These are phyloP conservation scores for Musa acuminata DNA, from an alignment of 176 grass and related monocot genomes.

Conservation along the genomic window DNA sequence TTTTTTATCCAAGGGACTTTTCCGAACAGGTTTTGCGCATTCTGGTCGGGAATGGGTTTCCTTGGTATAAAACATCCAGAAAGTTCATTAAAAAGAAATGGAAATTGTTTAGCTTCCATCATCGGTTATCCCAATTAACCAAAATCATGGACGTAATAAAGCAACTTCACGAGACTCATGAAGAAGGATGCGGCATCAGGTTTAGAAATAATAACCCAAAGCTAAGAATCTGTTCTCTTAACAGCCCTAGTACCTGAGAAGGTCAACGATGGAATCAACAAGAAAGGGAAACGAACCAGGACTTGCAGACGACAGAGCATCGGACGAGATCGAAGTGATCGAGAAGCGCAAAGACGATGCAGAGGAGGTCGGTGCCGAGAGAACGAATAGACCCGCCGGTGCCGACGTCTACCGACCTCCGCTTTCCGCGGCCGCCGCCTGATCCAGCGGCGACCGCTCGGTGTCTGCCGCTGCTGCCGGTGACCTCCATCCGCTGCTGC, in stretches of 20 bases:
- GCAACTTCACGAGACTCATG: too few relatives aligned
- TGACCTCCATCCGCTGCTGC: background rate
- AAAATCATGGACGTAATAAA: background rate
- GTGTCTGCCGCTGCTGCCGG: conserved; percentile 20
- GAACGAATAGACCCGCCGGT: conserved; percentile 21
- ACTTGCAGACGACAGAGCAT: conserved; percentile 77
- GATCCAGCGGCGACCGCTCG: background rate
- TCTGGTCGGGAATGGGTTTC: background rate
- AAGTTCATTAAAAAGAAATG: background rate
- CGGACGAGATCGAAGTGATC: conserved; percentile 86
- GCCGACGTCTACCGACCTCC: background rate
- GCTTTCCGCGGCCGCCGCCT: conserved; percentile 4
- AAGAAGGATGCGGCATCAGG: too few relatives aligned
- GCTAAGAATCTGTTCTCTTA: background rate
- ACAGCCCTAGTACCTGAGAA: background rate
- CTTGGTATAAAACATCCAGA: too few relatives aligned
- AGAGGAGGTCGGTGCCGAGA: conserved; percentile 55
- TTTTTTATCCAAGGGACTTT: background rate
- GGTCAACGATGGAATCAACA: background rate
- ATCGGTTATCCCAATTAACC: background rate
- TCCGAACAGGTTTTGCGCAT: background rate
- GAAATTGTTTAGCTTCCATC: background rate
- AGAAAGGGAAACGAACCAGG: conserved; percentile 38
- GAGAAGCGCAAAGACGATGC: conserved; percentile 52
- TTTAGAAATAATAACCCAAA: background rate